Evolutionary conservation across 257 asterid genomes (phyloP), one percentile per base, ranked within the genome.

Genomic region (Haberlea rhodopensis): DNA sequence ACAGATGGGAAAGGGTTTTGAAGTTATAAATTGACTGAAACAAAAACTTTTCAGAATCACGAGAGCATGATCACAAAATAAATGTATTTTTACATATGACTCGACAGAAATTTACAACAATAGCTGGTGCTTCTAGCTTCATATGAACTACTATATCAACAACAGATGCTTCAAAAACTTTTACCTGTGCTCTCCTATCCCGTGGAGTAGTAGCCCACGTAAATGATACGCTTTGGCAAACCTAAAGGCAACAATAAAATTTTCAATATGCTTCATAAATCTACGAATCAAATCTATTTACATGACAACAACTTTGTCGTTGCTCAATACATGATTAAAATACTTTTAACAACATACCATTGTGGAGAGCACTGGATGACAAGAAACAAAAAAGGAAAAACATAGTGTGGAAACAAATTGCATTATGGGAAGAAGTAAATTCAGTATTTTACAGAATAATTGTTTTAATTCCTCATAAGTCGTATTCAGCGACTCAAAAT

Each of bases 151-250:
- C 34, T 43, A 60, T 63, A 29, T 60, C 72, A 63, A 62, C 25
- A 26, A 25, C 7, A 73, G 60, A 65, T 74, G 26, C 46, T 34
- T 45, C 26, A n/a, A 40, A 62, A 66, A 51, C 49, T 62, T 69
- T 71, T 81, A 92, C 99, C 90, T 85, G 86, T 92, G 99, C 65
- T 92, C 90, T 73, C 99, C 99, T 91, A 83, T 87, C 45, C 87
- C 96, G 74, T 89, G 99, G 65, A 87, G 88, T 46, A 92, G 91
- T 72, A 87, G 80, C 76, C 96, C 99, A 5, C 87, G 97, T 75
- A 85, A 79, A 79, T 92, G 96, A 81, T 87, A 87, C 54, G 90
- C 96, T 82, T 92, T 92, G n/a, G 83, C 77, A 72, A 72, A 92
- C 90, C 99, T 92, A 74, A 60, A 71, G 67, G 59, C 61, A 71